Evolutionary conservation across 768 basidiomycete genomes (phyloP).

Genomic region (Lactarius tabidus): DNA sequence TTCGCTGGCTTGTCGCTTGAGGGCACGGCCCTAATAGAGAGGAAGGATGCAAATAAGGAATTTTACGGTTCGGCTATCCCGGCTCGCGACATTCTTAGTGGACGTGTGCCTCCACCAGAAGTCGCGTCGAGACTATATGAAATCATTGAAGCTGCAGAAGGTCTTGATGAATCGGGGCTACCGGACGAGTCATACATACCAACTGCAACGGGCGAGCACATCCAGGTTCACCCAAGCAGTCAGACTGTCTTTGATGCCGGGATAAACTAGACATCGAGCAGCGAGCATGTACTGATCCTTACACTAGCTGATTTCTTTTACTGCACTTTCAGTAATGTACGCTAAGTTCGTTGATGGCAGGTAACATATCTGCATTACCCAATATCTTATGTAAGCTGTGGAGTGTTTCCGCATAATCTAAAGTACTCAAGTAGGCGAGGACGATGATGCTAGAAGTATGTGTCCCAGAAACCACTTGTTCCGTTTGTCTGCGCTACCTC

Average conservation of each 20-base stretch:
- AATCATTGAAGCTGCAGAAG: constrained; percentile 94
- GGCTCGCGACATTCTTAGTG: constrained; percentile 85
- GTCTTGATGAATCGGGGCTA: constrained; percentile 79
- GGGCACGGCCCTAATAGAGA: constrained; percentile 90
- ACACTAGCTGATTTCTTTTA: not conserved
- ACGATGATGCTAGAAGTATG: constrained; percentile 46
- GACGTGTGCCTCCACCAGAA: constrained; percentile 95
- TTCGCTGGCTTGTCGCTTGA: constrained; percentile 94
- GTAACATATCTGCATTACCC: not conserved
- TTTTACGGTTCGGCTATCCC: constrained; percentile 93
- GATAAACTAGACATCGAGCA: constrained; percentile 29
- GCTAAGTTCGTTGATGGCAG: not conserved
- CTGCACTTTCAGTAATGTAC: not conserved
- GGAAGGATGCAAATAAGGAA: constrained; percentile 93
- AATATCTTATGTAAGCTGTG: too few relatives aligned
- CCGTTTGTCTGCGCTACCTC: constrained; percentile 67
- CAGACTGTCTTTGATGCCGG: constrained; percentile 78
- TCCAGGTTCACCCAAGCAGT: constrained; percentile 40
- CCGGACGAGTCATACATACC: constrained; percentile 82
- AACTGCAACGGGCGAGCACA: constrained; percentile 53
- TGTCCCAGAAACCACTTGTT: constrained; percentile 79
- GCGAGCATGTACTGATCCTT: constrained; percentile 8
- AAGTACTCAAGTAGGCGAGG: too few relatives aligned
- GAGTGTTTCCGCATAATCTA: too few relatives aligned
- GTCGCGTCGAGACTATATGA: constrained; percentile 91